Percentiles rank a stretch among this genome's conserved stretches.
phyloP scores from a whole-genome alignment of 2,329 filamentous ascomycete species.

The Pyrenophora teres region DNA sequence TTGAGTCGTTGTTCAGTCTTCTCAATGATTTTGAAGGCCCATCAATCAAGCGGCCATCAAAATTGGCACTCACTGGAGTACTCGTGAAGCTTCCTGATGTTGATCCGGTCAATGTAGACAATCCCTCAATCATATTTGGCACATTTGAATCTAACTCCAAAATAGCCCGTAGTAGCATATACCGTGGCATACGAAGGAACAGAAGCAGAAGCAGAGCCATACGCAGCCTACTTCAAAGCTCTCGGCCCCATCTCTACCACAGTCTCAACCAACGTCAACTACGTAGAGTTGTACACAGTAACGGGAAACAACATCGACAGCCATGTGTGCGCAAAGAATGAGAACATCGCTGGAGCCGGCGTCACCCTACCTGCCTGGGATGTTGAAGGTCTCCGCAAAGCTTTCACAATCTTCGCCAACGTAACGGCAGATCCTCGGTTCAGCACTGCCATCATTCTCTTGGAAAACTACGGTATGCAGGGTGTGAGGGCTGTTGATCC shows the following conservation, averaged over 20 bases:
- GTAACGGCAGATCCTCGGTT: conserved; percentile 26
- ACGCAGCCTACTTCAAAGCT: conserved; percentile 23
- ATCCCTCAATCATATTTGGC: not conserved
- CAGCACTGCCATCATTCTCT: conserved; percentile 17
- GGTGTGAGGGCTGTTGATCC: conserved; percentile 16
- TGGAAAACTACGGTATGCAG: conserved; percentile 32
- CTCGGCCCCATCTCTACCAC: conserved; percentile 12
- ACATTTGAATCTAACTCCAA: not conserved
- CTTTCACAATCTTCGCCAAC: conserved; percentile 24
- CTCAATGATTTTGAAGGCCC: conserved; percentile 30
- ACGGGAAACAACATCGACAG: conserved; percentile 21
- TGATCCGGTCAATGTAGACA: conserved; percentile 21
- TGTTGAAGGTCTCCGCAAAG: conserved; percentile 17
- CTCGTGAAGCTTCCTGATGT: conserved; percentile 15
- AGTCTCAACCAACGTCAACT: conserved; percentile 15
- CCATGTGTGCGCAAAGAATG: conserved; percentile 14
- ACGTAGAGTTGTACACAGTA: conserved; percentile 21
- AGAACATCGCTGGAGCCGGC: conserved; percentile 21
- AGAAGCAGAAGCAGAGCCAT: conserved; percentile 17
- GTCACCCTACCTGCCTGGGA: conserved; percentile 26
- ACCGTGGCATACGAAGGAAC: conserved; percentile 25
- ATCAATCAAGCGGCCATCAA: conserved; percentile 1
- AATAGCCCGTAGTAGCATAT: conserved; percentile 22
- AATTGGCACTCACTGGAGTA: conserved; percentile 19
- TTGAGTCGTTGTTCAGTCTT: conserved; percentile 41